Base-by-base conservation (phyloP, 1,284 basidiomycete genomes). In the Leccinum variabile region DNA sequence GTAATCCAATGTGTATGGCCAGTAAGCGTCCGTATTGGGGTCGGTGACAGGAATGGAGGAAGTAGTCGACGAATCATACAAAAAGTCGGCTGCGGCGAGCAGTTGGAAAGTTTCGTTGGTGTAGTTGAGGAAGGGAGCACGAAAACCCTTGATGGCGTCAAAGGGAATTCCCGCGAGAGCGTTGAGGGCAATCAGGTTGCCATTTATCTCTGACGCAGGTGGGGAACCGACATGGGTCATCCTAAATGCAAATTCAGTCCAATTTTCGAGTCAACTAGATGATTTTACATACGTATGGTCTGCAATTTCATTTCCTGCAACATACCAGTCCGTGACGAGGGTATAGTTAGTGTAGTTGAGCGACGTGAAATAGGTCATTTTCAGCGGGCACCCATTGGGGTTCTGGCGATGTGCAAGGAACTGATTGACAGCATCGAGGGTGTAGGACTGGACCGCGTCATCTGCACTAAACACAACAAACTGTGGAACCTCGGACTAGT, bases 241-340 rank as follows among this genome's bases (percentile, higher is more conserved):
- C 35, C 60, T 61, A 28, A 39, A 54, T n/a, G 4, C 2, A 55
- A 33, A 54, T 9, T 55, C 30, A 55, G 25, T 33, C 1, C 7
- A 41, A 5, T 33, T 32, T 30, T 9, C 9, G 10, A 53, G 16
- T 25, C 28, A 6, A 35, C 14, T 18, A 18, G 54, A 16, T 5
- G 9, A 22, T 28, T 16, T 25, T n/a, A 62, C 59, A 41, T 14
- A 61, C 49, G 37, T 61, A 41, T 62, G 59, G 60, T 61, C 59
- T 46, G 60, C 49, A 14, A 62, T 61, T 50, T 61, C 44, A 82
- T 94, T 93, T 41, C 92, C 91, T 7, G 87, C 88, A 52, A 93
- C 90, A 74, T 80, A 93, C 87, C 88, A 92, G 74, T 94, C 90
- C 77, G 91, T 94, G 56, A 94, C 89, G 66, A 89, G 80, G 1